phyloP scores from a whole-genome alignment of 2,329 filamentous ascomycete genomes.

The Penicillium sp. region DNA sequence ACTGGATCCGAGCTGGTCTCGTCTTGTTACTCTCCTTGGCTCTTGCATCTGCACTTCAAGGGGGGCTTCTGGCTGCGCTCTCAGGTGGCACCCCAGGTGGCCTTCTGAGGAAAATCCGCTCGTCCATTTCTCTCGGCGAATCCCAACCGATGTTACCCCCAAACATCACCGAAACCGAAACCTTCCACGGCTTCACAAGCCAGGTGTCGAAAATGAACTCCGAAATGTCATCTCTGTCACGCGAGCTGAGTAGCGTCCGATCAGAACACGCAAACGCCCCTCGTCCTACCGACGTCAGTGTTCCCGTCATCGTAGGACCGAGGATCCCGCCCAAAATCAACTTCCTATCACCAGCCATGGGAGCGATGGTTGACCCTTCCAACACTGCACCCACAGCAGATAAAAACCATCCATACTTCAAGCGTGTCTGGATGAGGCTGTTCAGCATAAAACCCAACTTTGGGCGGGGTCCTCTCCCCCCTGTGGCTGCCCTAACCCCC shows the following conservation, averaged over 20 bases:
- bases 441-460: neutral
- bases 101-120: constrained; percentile 16
- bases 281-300: constrained; percentile 18
- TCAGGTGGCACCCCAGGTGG: constrained; percentile 2
- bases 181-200: constrained; percentile 24
- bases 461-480: constrained; percentile 33
- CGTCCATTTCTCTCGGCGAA: constrained; percentile 6
- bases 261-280: constrained; percentile 23
- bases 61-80: constrained; percentile 7
- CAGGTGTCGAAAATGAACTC: constrained; percentile 28
- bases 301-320: constrained; percentile 11
- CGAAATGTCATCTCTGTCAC: constrained; percentile 31
- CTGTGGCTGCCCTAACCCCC: constrained; percentile 55
- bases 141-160: constrained; percentile 10
- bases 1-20: constrained; percentile 7
- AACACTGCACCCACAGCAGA: constrained; percentile 57
- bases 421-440: constrained; percentile 9
- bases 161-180: constrained; percentile 24
- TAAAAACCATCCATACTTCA: constrained; percentile 21
- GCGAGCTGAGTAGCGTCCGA: constrained; percentile 25
- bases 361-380: constrained; percentile 59
- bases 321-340: constrained; percentile 55
- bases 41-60: constrained; percentile 7
- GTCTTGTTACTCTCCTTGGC: constrained; percentile 12
- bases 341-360: constrained; percentile 63